Evolutionary conservation across 805 yeast species (phyloP).

Genomic region (Candida vaughaniae): DNA sequence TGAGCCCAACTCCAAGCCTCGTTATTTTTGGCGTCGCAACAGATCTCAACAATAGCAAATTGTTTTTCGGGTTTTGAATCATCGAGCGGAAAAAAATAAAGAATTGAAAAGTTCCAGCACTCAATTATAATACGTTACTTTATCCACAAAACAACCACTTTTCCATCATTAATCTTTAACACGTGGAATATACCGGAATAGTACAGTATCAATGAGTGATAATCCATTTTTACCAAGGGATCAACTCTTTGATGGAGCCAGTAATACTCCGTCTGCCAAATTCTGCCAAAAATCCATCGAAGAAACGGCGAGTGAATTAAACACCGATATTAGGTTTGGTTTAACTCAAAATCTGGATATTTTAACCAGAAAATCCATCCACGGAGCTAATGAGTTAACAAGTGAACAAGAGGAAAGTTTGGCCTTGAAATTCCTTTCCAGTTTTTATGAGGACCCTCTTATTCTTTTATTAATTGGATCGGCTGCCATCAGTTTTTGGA

Average conservation of each 20-base stretch:
- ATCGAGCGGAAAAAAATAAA: too few species aligned
- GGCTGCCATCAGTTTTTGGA: constrained; percentile 78
- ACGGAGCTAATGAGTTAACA: constrained; percentile 79
- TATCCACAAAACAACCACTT: too few species aligned
- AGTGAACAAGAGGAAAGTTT: constrained; percentile 77
- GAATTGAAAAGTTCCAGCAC: too few species aligned
- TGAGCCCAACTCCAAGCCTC: too few species aligned
- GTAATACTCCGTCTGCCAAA: constrained; percentile 57
- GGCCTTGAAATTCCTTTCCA: constrained; percentile 68
- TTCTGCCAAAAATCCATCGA: constrained; percentile 62
- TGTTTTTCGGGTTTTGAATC: too few species aligned
- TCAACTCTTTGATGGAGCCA: constrained; percentile 13
- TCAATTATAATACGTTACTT: too few species aligned
- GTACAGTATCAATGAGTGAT: too few species aligned
- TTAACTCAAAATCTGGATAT: constrained; percentile 69
- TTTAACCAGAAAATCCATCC: constrained; percentile 62
- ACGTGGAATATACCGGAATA: too few species aligned
- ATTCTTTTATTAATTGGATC: constrained; percentile 87
- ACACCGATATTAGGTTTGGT: constrained; percentile 62
- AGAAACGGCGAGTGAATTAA: constrained; percentile 62
- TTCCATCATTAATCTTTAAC: too few species aligned
- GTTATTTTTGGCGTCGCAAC: too few species aligned
- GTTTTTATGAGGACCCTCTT: constrained; percentile 88
- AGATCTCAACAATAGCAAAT: too few species aligned
- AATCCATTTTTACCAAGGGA: constrained; percentile 34